Evolutionary conservation across 2,329 filamentous ascomycete genomes (phyloP).

Genomic region (Paecilomyces formosus): DNA sequence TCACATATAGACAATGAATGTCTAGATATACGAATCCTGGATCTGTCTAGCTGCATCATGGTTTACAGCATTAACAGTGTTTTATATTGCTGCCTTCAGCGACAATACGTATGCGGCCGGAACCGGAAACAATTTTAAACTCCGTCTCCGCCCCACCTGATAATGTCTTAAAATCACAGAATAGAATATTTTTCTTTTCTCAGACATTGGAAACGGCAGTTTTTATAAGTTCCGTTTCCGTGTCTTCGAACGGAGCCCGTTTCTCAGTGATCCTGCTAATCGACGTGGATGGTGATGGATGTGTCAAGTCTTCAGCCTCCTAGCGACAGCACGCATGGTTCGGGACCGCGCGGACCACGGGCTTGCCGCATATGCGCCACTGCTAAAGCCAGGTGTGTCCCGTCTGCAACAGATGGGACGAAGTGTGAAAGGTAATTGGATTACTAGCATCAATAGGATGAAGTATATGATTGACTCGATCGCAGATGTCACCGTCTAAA

Average conservation of each 20-base stretch:
- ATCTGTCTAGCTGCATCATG: neutral
- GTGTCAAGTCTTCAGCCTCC: neutral
- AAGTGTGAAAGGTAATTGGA: constrained; percentile 5
- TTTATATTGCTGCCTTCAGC: neutral
- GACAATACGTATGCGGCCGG: neutral
- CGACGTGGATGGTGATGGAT: neutral
- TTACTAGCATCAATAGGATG: neutral
- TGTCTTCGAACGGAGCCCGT: neutral
- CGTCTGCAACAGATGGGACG: neutral
- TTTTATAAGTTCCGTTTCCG: neutral
- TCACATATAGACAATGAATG: no score
- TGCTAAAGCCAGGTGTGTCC: constrained; percentile 7
- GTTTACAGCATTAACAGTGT: neutral
- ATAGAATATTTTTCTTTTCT: neutral
- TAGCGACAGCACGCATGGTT: neutral
- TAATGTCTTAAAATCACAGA: neutral
- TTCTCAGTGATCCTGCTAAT: neutral
- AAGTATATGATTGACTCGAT: neutral
- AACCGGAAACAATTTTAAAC: neutral
- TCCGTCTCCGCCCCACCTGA: neutral
- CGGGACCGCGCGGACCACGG: neutral
- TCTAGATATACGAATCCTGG: neutral
- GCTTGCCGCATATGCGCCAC: constrained; percentile 6
- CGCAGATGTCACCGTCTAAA: constrained; percentile 5
- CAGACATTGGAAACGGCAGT: neutral